Base-by-base conservation (phyloP, 352 stramenopile genomes). In the Globisporangium apiculatum region DNA sequence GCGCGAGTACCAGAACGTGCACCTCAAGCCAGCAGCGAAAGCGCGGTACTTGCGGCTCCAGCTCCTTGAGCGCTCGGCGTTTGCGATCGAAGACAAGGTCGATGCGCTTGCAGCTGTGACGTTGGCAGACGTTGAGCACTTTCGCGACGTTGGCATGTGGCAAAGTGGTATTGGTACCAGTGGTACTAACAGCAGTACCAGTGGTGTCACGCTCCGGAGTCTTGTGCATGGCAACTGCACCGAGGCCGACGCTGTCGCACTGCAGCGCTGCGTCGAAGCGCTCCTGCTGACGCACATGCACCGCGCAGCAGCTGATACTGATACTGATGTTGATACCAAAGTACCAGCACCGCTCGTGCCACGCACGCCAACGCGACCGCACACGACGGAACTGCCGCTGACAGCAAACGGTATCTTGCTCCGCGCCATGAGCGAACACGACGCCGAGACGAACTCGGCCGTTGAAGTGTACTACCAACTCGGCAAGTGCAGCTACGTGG, bases 401-500 rank as follows among this genome's bases (percentile, higher is more conserved):
- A 86, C 78, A 14, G 55, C 62, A 7, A 87, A 86, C 49, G 79
- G 79, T 0, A 49, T 91, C 9, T 57, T 90, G 18, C 57, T 92
- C 5, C 78, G 73, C 15, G 77, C 76, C 36, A 59, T 74, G 42
- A 92, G 79, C 55, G 76, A 89, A 47, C 73, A 88, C 38, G 61
- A 79, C 0, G 66, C 75, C 17, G 84, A 96, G 47, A 80, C 67
- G 15, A 96, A 96, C 60, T 89, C 76, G 51, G 71, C 86, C 10
- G 79, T 94, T 9, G 83, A 92, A 41, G 68, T 90, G 37, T 94
- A 95, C 57, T 94, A 89, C 68, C 87, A 96, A 62, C 71, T 95
- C 10, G 83, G 83, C 31, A 68, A 75, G 40, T 65, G 79, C 43
- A 58, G 54, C 17, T 68, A 73, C 24, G 57, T 70, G 53, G 68